Percentiles rank a stretch among this genome's conserved stretches.
Conservation (phyloP, 179 eudicot species). For the Spinacia oleracea region DNA sequence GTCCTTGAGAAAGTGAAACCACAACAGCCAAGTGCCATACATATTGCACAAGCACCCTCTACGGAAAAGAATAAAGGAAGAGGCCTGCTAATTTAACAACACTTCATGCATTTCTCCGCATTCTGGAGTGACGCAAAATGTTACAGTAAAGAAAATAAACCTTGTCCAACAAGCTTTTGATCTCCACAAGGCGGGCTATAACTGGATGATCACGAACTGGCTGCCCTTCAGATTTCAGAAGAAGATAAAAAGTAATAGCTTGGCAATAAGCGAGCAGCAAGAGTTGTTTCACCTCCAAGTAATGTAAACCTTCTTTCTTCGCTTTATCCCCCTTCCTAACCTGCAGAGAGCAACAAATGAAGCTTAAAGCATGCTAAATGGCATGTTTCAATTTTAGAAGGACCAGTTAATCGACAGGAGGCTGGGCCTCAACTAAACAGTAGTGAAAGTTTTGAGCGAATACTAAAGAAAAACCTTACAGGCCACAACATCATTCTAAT, state of each 20-base stretch:
- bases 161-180: conserved; percentile 81
- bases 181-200: conserved; percentile 80
- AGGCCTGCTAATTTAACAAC: conserved; percentile 8
- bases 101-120: not conserved
- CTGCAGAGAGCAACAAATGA: conserved; percentile 39
- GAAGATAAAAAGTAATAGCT: conserved; percentile 89
- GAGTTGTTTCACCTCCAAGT: conserved; percentile 75
- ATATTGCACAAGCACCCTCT: conserved; percentile 1
- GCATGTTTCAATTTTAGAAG: not conserved
- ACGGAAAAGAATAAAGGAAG: not conserved
- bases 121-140: not conserved
- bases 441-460: not conserved
- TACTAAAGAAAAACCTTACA: not conserved
- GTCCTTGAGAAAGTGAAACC: not conserved
- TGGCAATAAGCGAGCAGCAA: conserved; percentile 81
- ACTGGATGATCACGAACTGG: conserved; percentile 95
- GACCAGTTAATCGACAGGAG: not conserved
- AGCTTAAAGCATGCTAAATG: not conserved
- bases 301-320: conserved; percentile 61
- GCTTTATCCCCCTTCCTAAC: conserved; percentile 41
- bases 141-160: conserved; percentile 27
- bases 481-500: not conserved
- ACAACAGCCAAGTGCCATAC: not conserved
- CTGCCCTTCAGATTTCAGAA: conserved; percentile 93
- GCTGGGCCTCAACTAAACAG: not conserved